These are phyloP conservation scores for Sporothrix luriei DNA, from an alignment of 2,329 filamentous ascomycete genomes.

Conservation along the genomic window DNA sequence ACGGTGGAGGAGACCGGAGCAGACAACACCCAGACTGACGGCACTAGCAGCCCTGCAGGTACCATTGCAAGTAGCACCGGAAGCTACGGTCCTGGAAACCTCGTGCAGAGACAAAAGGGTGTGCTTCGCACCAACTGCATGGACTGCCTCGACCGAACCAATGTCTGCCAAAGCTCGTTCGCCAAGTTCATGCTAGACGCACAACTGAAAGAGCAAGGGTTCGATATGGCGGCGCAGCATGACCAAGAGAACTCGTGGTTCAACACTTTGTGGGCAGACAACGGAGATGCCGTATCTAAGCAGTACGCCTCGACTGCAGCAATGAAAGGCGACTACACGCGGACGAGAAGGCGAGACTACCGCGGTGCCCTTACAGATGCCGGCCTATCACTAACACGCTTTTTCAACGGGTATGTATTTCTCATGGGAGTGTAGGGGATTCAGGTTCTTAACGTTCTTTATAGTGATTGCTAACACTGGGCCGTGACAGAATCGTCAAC, in stretches of 20 bases:
- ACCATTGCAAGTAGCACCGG: slow-evolving; percentile 7
- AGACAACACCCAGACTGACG: not conserved
- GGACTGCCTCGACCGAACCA: slow-evolving; percentile 96
- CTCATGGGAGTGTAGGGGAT: not conserved
- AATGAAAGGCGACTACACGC: slow-evolving; percentile 94
- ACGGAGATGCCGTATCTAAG: slow-evolving; percentile 91
- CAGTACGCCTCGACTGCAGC: slow-evolving; percentile 96
- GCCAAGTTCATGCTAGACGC: slow-evolving; percentile 78
- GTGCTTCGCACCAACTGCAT: slow-evolving; percentile 96
- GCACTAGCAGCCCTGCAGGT: slow-evolving; percentile 7
- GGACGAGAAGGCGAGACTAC: slow-evolving; percentile 87
- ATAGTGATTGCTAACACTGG: slow-evolving; percentile 21
- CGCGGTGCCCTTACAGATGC: slow-evolving; percentile 89
- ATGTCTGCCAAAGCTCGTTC: slow-evolving; percentile 91
- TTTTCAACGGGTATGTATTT: slow-evolving; percentile 63
- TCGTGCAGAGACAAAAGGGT: slow-evolving; percentile 63
- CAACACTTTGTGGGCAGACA: slow-evolving; percentile 95
- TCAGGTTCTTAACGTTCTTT: slow-evolving; percentile 31
- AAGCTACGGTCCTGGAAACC: slow-evolving; percentile 35
- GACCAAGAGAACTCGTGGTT: slow-evolving; percentile 90
- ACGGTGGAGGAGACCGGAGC: slow-evolving; percentile 55
- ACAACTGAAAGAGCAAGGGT: slow-evolving; percentile 75
- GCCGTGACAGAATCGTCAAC: slow-evolving; percentile 79
- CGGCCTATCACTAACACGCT: slow-evolving; percentile 79
- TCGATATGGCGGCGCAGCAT: slow-evolving; percentile 71